Evolutionary conservation across 768 basidiomycete species (phyloP), one percentile per base, ranked within the genome.

Genomic region (Termitomyces sp.): DNA sequence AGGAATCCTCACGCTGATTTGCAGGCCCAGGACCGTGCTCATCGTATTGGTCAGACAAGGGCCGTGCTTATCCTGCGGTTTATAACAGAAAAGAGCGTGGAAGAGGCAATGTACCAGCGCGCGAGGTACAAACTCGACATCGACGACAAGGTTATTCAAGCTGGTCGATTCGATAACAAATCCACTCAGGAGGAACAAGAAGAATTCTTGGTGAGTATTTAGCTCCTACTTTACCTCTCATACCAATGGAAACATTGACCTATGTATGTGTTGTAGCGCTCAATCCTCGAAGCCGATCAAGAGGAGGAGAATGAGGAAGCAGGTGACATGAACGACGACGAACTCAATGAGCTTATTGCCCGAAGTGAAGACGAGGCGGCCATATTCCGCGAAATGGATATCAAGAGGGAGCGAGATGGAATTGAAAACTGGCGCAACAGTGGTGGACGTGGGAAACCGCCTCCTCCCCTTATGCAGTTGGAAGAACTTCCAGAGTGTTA

Each of bases 41-140:
- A 99, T 81, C 95, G 97, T 83, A 99, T 99, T 67, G 97, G 97
- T 59, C 97, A 99, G 70, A 99, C 97, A 59, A 96, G 95, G 73
- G 91, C 95, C 47, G 97, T 99, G 20, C 87, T 95, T 34, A 98
- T 99, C 63, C 80, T 98, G 63, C 87, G 96, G 61, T 92, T 99
- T 72, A 95, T 99, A 70, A 97, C 96, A 4, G 93, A 97, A 73
- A 94, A 95, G 78, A 96, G 95, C 62, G 94, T 99, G 24, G 97
- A 98, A 75, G 97, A 98, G 74, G 93, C 95, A 4, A 97, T 98
- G 85, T 91, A 98, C 61, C 91, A 93, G 47, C 86, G 95, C 63
- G 97, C 97, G 6, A 85, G 92, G 58, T 92, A 86, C 75, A 99
- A 99, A 79, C 88, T 98, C 31, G 96, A 96, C 67, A 95, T 99